Percentiles rank a stretch among this genome's conserved stretches.
Evolutionary conservation across 306 rosid species (phyloP).

Genomic region (Medicago arabica): DNA sequence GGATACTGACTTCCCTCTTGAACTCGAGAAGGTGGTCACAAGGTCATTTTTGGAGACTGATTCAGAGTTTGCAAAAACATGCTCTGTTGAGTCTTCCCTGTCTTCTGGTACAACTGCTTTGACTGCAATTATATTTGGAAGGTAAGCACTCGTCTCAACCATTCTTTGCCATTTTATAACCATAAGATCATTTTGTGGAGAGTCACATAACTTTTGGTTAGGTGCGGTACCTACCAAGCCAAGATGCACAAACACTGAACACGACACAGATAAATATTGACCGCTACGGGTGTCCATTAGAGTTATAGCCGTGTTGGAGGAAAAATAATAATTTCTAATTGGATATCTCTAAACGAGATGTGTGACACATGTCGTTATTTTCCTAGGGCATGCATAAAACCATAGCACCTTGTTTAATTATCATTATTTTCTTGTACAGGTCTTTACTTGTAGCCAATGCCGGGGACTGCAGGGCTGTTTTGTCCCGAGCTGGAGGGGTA

Average conservation of each 20-base stretch:
- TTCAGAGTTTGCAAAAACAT: conserved; percentile 75
- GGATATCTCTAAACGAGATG: neutral
- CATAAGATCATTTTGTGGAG: neutral
- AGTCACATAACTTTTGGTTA: neutral
- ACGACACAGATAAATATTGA: neutral
- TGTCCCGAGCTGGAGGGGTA: conserved; percentile 74
- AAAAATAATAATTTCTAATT: neutral
- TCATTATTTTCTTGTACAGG: conserved; percentile 49
- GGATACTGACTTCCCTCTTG: conserved; percentile 84
- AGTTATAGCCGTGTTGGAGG: neutral
- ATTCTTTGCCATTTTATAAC: neutral
- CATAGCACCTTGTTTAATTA: neutral
- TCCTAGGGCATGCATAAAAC: no score
- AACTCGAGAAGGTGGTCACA: conserved; percentile 89
- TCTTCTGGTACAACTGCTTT: conserved; percentile 97
- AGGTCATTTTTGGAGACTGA: conserved; percentile 85
- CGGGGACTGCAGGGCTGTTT: conserved; percentile 91
- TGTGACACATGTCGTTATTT: neutral
- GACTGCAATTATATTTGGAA: conserved; percentile 91
- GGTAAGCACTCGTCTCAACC: conserved; percentile 51
- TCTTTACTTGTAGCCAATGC: conserved; percentile 96
- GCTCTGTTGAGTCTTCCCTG: conserved; percentile 62
- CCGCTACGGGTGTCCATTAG: neutral
- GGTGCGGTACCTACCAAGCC: neutral
- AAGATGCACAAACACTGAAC: neutral